Evolutionary conservation across 768 basidiomycete genomes (phyloP), one percentile per base, ranked within the genome.

Genomic region (Fomitopsis pulvina): DNA sequence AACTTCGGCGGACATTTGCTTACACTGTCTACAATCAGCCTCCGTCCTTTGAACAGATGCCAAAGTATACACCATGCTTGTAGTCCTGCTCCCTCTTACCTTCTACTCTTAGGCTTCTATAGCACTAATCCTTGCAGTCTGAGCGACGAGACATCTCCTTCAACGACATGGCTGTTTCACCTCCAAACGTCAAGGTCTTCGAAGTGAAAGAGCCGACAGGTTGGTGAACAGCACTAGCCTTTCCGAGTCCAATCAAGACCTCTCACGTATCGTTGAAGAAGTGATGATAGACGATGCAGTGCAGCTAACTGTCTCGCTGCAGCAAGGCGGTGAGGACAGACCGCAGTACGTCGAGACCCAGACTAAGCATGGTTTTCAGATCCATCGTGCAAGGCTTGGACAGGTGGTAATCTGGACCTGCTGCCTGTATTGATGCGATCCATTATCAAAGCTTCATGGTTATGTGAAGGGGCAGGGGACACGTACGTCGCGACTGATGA

Each of bases 401-500:
- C 52, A 2, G 52, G 41, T 0, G 48, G 48, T 7, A 45, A 53
- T 38, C 30, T 41, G 4, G 12, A 16, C 1, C 22, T 44, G 14
- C 38, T 53, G 0, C 37, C 47, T 16, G 4, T 4, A 20, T 14
- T 45, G 16, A 43, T 21, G 8, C 47, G 42, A 1, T n/a, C 43
- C 2, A 30, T 53, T 10, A 29, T 50, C 14, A 45, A 24, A 3
- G 24, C 52, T 3, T 4, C 50, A 42, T 14, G 53, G 49, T 2
- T 30, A 14, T 7, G 29, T 14, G 29, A 30, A 14, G 29, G 29
- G 8, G 42, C 45, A 1, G 48, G 41, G 0, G 51, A 58, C 18
- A 24, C 48, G 21, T 55, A 48, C 48, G 45, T 48, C n/a, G 57
- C 57, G 7, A 45, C 38, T n/a, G 50, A 57, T 21, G 57, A 50